Evolutionary conservation across 208 protist species (phyloP).

Genomic region (Acanthamoeba lenticulata): DNA sequence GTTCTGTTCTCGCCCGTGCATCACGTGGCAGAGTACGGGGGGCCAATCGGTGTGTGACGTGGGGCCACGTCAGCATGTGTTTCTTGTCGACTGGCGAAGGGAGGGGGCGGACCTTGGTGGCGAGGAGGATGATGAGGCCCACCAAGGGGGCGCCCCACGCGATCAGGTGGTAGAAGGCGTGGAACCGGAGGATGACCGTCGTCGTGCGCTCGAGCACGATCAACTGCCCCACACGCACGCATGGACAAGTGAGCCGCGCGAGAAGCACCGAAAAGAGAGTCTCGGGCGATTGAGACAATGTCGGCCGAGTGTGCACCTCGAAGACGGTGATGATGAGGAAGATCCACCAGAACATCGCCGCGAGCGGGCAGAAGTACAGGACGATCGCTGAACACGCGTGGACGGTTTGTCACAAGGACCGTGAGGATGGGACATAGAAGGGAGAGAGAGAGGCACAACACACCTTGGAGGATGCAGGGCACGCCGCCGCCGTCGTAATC

Average conservation of each 20-base stretch:
- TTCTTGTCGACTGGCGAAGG: background rate
- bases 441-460: too few species aligned
- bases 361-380: background rate
- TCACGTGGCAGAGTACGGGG: too few species aligned
- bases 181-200: background rate
- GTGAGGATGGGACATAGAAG: too few species aligned
- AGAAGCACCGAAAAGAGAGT: too few species aligned
- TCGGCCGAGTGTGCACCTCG: too few species aligned
- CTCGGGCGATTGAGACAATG: too few species aligned
- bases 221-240: background rate
- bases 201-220: background rate
- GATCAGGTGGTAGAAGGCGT: background rate
- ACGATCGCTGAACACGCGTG: background rate
- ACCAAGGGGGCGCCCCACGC: background rate
- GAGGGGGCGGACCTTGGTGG: background rate
- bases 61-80: too few species aligned
- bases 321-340: background rate
- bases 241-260: too few species aligned
- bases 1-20: too few species aligned
- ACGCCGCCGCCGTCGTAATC: background rate
- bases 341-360: conserved; percentile 16
- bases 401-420: too few species aligned
- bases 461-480: background rate
- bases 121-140: background rate
- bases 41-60: too few species aligned